These are phyloP conservation scores for Hypoxylon lenormandii DNA, from an alignment of 495 filamentous ascomycete species.

Conservation along the genomic window DNA sequence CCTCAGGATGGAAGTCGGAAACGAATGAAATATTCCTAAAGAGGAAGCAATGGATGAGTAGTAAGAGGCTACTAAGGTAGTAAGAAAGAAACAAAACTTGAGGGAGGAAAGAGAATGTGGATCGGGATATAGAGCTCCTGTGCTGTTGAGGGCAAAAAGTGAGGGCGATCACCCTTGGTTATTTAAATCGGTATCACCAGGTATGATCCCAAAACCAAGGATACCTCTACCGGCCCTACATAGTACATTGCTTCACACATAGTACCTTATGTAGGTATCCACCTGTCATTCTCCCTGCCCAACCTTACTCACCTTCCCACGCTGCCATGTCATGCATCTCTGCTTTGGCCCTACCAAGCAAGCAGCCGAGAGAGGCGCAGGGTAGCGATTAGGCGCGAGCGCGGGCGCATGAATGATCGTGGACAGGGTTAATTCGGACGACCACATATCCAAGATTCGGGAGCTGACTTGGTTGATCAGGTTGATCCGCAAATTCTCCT, in stretches of 20 bases:
- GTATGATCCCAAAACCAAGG: slow-evolving; percentile 17
- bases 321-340: slow-evolving; percentile 33
- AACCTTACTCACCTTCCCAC: slow-evolving; percentile 16
- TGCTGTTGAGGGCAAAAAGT: slow-evolving; percentile 25
- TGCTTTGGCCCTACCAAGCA: slow-evolving; percentile 11
- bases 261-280: no score
- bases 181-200: slow-evolving; percentile 34
- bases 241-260: background rate
- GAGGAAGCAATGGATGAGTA: slow-evolving; percentile 30
- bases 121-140: slow-evolving; percentile 28
- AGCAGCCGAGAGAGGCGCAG: background rate
- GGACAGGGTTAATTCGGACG: slow-evolving; percentile 34
- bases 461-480: background rate
- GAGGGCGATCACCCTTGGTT: slow-evolving; percentile 42
- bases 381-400: slow-evolving; percentile 43
- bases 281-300: slow-evolving; percentile 3
- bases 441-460: slow-evolving; percentile 19
- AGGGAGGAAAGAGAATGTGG: slow-evolving; percentile 15
- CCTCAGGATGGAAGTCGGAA: slow-evolving; percentile 18
- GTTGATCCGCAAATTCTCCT: slow-evolving; percentile 9
- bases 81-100: no score
- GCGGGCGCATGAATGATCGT: slow-evolving; percentile 47
- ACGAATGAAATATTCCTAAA: slow-evolving; percentile 38
- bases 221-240: slow-evolving; percentile 9
- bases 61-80: slow-evolving; percentile 9